Base-by-base conservation (phyloP, 2,329 filamentous ascomycete genomes). In the Calcarisporium arbuscula region DNA sequence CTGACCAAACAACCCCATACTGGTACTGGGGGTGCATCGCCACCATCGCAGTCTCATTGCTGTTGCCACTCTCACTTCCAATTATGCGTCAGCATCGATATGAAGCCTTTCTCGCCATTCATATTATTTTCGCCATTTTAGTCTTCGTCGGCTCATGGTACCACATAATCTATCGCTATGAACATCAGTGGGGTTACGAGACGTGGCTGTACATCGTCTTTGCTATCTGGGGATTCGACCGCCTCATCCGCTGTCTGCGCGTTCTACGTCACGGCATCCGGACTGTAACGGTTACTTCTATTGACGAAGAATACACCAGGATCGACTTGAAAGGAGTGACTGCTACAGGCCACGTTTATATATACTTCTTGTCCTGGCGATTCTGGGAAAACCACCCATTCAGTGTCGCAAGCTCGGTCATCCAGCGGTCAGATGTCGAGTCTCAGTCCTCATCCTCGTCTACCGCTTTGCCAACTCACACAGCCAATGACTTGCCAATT, bases 371-470 rank as follows among this genome's bases (percentile, higher is more conserved):
- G 10, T 43, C 47, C 22, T 60, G 59, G 57, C 41, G 48, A 2
- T 44, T 61, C 33, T 62, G 58, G 58, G 57, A 60, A 30, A 58
- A 42, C 15, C 58, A 61, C 28, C 58, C 60, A 5, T 58, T 62
- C 33, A n/a, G n/a, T n/a, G n/a, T n/a, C n/a, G n/a, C n/a, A n/a
- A n/a, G n/a, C n/a, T n/a, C n/a, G n/a, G n/a, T n/a, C n/a, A n/a
- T n/a, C n/a, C n/a, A n/a, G n/a, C n/a, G n/a, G n/a, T n/a, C n/a
- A n/a, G n/a, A n/a, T n/a, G n/a, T n/a, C n/a, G n/a, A n/a, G n/a
- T n/a, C n/a, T n/a, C n/a, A n/a, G n/a, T n/a, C n/a, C n/a, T n/a
- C n/a, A n/a, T n/a, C n/a, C n/a, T n/a, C n/a, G n/a, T n/a, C n/a
- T n/a, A n/a, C n/a, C n/a, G n/a, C n/a, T n/a, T n/a, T n/a, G n/a